Evolutionary conservation across 2,329 filamentous ascomycete genomes (phyloP), one percentile per base, ranked within the genome.

Genomic region (Laburnicola sp.): DNA sequence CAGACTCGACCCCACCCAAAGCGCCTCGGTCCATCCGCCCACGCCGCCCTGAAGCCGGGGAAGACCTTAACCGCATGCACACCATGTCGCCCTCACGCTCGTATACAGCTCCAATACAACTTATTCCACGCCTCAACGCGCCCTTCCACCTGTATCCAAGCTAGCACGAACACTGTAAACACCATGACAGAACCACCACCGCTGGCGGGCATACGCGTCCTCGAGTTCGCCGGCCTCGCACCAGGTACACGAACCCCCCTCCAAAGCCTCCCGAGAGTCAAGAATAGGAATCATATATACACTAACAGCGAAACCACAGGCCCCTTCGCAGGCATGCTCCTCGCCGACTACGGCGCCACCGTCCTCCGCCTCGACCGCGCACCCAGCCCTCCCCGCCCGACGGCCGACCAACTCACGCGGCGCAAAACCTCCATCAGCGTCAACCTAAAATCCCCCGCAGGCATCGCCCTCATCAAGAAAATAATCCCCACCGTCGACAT

Each of bases 291-390:
- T 43, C 5, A 21, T 16, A 36, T 10, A 23, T 9, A 26, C 44
- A 57, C n/a, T 49, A 35, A 32, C 5, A 28, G 7, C 25, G 47
- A 8, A 25, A 11, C 35, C 10, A 21, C 58, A 92, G 91, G 88
- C 25, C 92, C 92, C 37, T 97, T 94, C 71, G 88, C 91, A 43
- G 91, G 91, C 63, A 83, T 97, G 67, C 83, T 75, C 44, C 86
- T 97, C 55, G 87, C 92, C 62, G 92, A 97, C 75, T 73, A 91
- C 59, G 93, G 93, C 65, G 93, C 93, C 47, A 85, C 85, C 4
- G 89, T 97, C 63, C 82, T 97, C 11, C 91, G 93, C 64, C 80
- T 97, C 73, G 93, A 97, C 78, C 87, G 79, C 65, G 74, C 78
- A 62, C 59, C 75, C 26, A 65, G 25, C 11, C 10, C 34, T 3